These are phyloP conservation scores for Tylopilus subfusipes DNA, from an alignment of 768 basidiomycete genomes.

Conservation along the genomic window DNA sequence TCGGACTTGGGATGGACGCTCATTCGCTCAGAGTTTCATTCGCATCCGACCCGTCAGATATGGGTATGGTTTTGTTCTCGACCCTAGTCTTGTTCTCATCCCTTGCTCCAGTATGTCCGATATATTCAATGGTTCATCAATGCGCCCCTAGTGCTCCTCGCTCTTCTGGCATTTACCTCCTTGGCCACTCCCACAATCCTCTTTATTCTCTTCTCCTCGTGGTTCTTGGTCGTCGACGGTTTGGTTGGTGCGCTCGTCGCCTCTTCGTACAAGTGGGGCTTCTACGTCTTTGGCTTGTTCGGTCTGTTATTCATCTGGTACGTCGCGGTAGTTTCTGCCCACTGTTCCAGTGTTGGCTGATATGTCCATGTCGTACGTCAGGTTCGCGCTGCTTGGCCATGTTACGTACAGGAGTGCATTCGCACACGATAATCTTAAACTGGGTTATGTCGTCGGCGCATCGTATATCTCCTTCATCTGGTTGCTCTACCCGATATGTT, in stretches of 20 bases:
- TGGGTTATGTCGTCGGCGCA: conserved; percentile 35
- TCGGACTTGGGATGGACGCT: conserved; percentile 51
- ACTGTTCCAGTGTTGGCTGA: conserved; percentile 3
- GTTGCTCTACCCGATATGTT: conserved; percentile 55
- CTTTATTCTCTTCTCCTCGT: conserved; percentile 33
- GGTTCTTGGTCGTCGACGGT: conserved; percentile 43
- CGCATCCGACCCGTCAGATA: conserved; percentile 35
- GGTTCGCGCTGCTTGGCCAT: conserved; percentile 31
- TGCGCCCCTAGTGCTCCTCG: conserved; percentile 48
- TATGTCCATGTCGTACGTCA: background rate
- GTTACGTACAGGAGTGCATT: conserved; percentile 18
- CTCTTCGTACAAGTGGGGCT: conserved; percentile 54
- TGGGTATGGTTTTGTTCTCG: conserved; percentile 34
- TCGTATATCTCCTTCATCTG: conserved; percentile 50
- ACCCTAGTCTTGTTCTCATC: background rate
- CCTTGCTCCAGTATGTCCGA: conserved; percentile 40
- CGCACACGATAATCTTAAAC: conserved; percentile 22
- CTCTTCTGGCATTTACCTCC: conserved; percentile 44
- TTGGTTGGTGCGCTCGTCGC: conserved; percentile 51
- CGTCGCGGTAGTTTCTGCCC: conserved; percentile 14
- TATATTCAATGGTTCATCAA: conserved; percentile 59
- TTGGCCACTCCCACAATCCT: conserved; percentile 49
- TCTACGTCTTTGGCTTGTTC: conserved; percentile 43
- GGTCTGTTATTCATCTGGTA: conserved; percentile 51
- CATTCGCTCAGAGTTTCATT: conserved; percentile 36